Percentiles rank a stretch among this genome's conserved stretches.
phyloP scores from a whole-genome alignment of 2,329 filamentous ascomycete genomes.

The Fusarium staphyleae region DNA sequence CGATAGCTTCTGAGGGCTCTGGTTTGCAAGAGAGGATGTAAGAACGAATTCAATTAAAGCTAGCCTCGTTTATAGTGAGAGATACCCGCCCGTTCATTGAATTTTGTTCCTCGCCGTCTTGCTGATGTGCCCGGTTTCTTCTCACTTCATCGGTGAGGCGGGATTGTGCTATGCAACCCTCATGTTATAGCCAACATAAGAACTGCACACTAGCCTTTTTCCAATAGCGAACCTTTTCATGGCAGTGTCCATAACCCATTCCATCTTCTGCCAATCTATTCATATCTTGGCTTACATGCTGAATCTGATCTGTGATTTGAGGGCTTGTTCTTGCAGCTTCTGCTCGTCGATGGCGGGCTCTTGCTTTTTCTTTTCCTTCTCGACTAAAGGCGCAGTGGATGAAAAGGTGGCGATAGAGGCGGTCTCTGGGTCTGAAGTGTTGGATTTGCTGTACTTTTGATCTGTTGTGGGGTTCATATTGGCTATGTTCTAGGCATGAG shows the following conservation, averaged over 20 bases:
- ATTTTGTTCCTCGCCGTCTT: neutral
- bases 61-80: slow-evolving; percentile 10
- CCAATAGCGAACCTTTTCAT: too few species aligned
- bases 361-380: slow-evolving; percentile 27
- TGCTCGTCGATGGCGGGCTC: slow-evolving; percentile 31
- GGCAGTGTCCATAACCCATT: too few species aligned
- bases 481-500: slow-evolving; percentile 18
- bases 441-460: slow-evolving; percentile 18
- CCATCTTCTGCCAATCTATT: too few species aligned
- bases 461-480: slow-evolving; percentile 13
- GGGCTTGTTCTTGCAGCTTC: slow-evolving; percentile 41
- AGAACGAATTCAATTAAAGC: neutral
- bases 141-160: neutral
- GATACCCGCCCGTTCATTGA: slow-evolving; percentile 11
- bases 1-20: slow-evolving; percentile 61
- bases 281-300: slow-evolving; percentile 29
- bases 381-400: slow-evolving; percentile 37
- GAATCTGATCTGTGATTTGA: slow-evolving; percentile 41
- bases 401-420: slow-evolving; percentile 39
- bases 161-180: too few species aligned
- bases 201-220: too few species aligned
- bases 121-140: too few species aligned
- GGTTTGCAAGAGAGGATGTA: neutral
- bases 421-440: slow-evolving; percentile 33
- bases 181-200: too few species aligned